Evolutionary conservation across 1,139 yeast genomes (phyloP), one percentile per base, ranked within the genome.

Genomic region (Pichiaceae sp.): DNA sequence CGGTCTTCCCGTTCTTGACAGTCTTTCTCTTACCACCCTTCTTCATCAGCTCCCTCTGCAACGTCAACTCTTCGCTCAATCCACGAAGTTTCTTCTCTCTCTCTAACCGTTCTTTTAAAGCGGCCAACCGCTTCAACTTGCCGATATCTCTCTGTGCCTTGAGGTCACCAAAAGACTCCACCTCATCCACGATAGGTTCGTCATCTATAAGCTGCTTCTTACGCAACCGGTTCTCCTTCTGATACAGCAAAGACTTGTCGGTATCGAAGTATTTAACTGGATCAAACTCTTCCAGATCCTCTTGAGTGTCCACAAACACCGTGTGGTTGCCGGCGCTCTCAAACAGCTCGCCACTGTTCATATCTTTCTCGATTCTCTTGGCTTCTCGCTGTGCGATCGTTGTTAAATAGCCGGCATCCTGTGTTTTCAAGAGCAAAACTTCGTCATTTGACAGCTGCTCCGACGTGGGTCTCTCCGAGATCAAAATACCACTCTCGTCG

Each of bases 31-130:
- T 85, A 42, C 76, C 76, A 0, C 97, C 97, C 47, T 79, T 81
- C 57, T 85, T 85, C 95, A 89, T 85, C 42, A 87, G 70, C 54
- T 89, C 95, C 42, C 83, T 73, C 50, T 87, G 93, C 42, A 72
- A 53, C 39, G 80, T 84, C 78, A 87, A 78, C 50, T 78, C 73
- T 33, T 69, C 68, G 52, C 84, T 84, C 14, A 89, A 85, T 41
- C 72, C 71, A 34, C 67, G 66, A 46, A 91, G 67, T 56, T 84
- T 72, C 40, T 66, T 60, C 47, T 78, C 86, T 51, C 93, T 70
- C 48, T 81, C 78, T 54, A 83, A 57, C 45, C 85, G 67, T 42
- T 66, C 67, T 52, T 79, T 70, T 39, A 80, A 59, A 27, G 65
- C 53, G 51, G 72, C 69, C 46, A 68, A 75, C 49, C 72, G 75